Percentiles rank a stretch among this genome's conserved stretches.
Evolutionary conservation across 805 yeast genomes (phyloP).

Genomic region (Dipodascopsis uninucleata): DNA sequence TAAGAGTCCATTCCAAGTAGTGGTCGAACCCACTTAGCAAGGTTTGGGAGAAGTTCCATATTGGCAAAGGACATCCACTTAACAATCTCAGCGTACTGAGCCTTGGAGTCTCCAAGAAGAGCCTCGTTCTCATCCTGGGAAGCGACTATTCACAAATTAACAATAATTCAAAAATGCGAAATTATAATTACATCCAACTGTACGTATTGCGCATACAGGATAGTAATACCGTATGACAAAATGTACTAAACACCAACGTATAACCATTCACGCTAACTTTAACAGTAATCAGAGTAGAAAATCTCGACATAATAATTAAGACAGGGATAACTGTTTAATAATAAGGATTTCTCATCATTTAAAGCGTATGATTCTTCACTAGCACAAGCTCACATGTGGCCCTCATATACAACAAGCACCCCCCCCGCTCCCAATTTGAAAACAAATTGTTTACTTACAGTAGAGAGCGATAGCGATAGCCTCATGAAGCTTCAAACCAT

Average conservation of each 20-base stretch:
- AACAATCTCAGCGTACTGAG: constrained; percentile 62
- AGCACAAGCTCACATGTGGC: no score
- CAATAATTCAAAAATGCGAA: constrained; percentile 10
- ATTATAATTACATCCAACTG: not conserved
- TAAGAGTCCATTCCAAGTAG: constrained; percentile 63
- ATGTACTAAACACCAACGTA: no score
- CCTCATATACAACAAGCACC: no score
- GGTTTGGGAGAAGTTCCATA: constrained; percentile 54
- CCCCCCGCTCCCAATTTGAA: no score
- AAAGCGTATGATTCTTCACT: no score
- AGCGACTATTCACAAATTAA: constrained; percentile 29
- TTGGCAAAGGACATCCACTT: constrained; percentile 77
- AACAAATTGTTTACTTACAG: constrained; percentile 39
- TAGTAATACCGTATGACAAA: not conserved
- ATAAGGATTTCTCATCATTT: constrained; percentile 35
- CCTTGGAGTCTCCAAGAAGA: constrained; percentile 62
- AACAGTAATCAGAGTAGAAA: no score
- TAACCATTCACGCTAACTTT: no score
- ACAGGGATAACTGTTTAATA: constrained; percentile 43
- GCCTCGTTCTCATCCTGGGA: constrained; percentile 36
- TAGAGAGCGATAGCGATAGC: constrained; percentile 58
- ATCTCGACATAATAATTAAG: constrained; percentile 33
- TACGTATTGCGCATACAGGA: not conserved
- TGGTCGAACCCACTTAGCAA: constrained; percentile 54
- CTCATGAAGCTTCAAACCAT: constrained; percentile 64